A percentile compares a stretch with the other conserved stretches of the same genome.
These are phyloP conservation scores for Aspergillus saccharolyticus DNA, from an alignment of 495 filamentous ascomycete genomes.

Conservation along the genomic window DNA sequence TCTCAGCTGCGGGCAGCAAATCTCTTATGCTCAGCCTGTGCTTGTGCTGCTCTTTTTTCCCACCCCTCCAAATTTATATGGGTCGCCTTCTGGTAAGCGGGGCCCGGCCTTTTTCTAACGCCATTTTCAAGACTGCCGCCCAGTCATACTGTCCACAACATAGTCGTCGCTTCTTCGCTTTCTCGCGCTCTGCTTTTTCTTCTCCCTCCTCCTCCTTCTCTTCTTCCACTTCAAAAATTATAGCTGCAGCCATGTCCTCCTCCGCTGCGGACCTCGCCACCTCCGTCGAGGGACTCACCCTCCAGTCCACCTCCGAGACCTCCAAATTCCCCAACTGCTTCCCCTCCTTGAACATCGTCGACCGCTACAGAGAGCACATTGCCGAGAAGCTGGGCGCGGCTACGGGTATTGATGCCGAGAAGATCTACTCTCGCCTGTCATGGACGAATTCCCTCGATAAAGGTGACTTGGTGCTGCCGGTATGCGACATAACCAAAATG, in stretches of 20 bases:
- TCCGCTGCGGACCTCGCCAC: slow-evolving; percentile 28
- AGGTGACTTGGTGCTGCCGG: slow-evolving; percentile 78
- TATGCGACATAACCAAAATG: slow-evolving; percentile 21
- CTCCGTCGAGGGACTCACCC: slow-evolving; percentile 36
- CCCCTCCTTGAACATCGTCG: slow-evolving; percentile 75
- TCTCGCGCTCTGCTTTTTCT: slow-evolving; percentile 12
- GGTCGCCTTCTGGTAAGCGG: slow-evolving; percentile 41
- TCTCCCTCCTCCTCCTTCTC: slow-evolving; percentile 5
- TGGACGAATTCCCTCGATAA: slow-evolving; percentile 86
- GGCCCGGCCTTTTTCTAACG: slow-evolving; percentile 38
- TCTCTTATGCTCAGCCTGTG: too few species aligned
- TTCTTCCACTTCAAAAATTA: slow-evolving; percentile 3
- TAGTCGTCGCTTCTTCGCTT: slow-evolving; percentile 7
- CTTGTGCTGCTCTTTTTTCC: too few species aligned
- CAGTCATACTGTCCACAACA: slow-evolving; percentile 15
- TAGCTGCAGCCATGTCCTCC: slow-evolving; percentile 30
- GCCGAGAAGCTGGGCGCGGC: slow-evolving; percentile 66
- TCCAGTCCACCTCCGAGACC: slow-evolving; percentile 35
- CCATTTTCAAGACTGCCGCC: slow-evolving; percentile 18
- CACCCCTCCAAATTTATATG: slow-evolving; percentile 38
- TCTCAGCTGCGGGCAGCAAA: too few species aligned
- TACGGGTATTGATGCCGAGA: slow-evolving; percentile 63
- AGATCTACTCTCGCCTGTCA: slow-evolving; percentile 72
- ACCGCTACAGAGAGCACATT: slow-evolving; percentile 83
- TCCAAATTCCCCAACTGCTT: slow-evolving; percentile 44